Conservation (phyloP, 1,139 yeast genomes). For the Suhomyces coccinellae region DNA sequence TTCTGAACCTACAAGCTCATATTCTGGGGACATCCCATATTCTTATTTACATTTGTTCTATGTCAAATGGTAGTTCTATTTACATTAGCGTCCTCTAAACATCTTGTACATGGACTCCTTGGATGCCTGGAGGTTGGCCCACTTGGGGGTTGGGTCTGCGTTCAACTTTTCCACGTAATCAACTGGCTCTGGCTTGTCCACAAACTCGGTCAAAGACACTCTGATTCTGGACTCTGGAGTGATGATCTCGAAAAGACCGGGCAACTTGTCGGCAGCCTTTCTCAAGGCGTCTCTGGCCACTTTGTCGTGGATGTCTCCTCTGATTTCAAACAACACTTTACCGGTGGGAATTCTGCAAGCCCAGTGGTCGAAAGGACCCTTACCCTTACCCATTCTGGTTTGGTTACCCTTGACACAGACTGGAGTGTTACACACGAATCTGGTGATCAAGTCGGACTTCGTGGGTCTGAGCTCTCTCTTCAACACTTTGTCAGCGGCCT, state of each 20-base stretch:
- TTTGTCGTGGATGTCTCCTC: slow-evolving; percentile 78
- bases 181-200: slow-evolving; percentile 45
- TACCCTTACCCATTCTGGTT: slow-evolving; percentile 99
- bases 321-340: slow-evolving; percentile 82
- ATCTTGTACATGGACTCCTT: slow-evolving; percentile 52
- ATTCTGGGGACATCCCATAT: too few relatives aligned
- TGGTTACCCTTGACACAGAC: slow-evolving; percentile 97
- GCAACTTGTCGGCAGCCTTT: slow-evolving; percentile 88
- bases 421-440: slow-evolving; percentile 82
- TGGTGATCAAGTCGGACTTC: slow-evolving; percentile 69
- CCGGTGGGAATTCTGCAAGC: slow-evolving; percentile 96
- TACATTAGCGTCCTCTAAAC: slow-evolving; percentile 51
- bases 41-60: neutral
- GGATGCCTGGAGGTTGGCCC: slow-evolving; percentile 49
- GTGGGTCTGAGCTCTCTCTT: slow-evolving; percentile 78
- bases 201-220: slow-evolving; percentile 60
- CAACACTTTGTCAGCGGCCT: slow-evolving; percentile 86
- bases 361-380: slow-evolving; percentile 98
- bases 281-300: slow-evolving; percentile 91
- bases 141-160: slow-evolving; percentile 66
- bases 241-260: slow-evolving; percentile 89
- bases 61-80: neutral
- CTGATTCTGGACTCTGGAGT: slow-evolving; percentile 65
- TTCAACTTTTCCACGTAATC: slow-evolving; percentile 58
- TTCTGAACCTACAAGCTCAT: neutral